Evolutionary conservation across 2,329 filamentous ascomycete genomes (phyloP).

Genomic region (Magnaporthales sp.): DNA sequence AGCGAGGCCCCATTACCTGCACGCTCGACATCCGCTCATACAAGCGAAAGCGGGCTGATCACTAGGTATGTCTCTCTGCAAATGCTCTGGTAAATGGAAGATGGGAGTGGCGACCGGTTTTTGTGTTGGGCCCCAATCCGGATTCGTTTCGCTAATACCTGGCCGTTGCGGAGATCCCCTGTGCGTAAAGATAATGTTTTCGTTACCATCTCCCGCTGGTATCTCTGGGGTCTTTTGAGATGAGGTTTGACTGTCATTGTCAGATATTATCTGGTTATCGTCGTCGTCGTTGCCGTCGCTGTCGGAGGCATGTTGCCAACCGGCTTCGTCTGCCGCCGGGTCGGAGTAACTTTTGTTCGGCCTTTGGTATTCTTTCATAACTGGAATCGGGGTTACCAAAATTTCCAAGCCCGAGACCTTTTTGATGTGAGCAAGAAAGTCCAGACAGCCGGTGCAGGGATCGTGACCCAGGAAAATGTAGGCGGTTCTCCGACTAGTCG

Average conservation of each 20-base stretch:
- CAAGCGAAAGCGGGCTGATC: background rate
- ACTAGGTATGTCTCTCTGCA: background rate
- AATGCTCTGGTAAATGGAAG: background rate
- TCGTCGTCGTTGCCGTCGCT: too few species aligned
- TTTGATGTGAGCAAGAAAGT: background rate
- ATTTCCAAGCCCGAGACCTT: background rate
- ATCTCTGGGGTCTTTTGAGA: background rate
- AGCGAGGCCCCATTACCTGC: background rate
- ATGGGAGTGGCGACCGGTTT: background rate
- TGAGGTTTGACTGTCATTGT: background rate
- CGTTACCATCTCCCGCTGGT: too few species aligned
- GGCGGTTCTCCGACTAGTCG: background rate
- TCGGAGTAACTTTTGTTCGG: background rate
- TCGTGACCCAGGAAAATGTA: background rate
- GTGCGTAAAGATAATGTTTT: background rate
- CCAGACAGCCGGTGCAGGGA: background rate
- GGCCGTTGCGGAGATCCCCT: background rate
- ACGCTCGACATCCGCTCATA: too few species aligned
- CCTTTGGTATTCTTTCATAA: background rate
- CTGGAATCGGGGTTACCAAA: background rate
- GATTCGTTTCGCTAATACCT: background rate
- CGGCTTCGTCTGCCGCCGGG: background rate
- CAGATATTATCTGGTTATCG: too few species aligned
- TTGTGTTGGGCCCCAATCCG: background rate
- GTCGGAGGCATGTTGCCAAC: background rate